Conservation (phyloP, 176 grass and related monocot species). For the Calamus simplicifolius region DNA sequence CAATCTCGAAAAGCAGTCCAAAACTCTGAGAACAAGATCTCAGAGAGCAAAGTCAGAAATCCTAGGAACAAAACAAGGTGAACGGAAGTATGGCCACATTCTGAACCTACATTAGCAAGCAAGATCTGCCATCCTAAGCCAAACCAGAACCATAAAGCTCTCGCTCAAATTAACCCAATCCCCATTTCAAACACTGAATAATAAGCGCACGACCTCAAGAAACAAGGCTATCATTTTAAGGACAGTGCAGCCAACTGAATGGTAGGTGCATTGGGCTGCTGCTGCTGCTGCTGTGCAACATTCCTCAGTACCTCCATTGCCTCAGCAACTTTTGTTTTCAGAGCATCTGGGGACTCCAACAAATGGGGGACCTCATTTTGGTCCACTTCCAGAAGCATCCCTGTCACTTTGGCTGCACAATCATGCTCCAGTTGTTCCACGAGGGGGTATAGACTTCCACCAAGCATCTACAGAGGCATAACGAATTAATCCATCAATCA, state of each 20-base stretch:
- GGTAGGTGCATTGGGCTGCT: constrained; percentile 13
- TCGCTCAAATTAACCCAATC: too few species aligned
- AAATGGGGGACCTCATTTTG: constrained; percentile 51
- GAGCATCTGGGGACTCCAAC: too few species aligned
- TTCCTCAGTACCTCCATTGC: constrained; percentile 56
- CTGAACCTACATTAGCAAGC: too few species aligned
- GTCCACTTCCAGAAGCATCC: constrained; percentile 75
- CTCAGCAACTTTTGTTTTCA: constrained; percentile 34
- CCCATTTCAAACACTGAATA: too few species aligned
- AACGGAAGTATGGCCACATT: too few species aligned
- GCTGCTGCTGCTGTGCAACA: constrained; percentile 32
- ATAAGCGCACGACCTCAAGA: not conserved
- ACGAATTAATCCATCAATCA: not conserved
- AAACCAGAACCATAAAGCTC: too few species aligned
- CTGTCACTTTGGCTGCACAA: constrained; percentile 56
- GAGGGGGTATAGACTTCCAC: constrained; percentile 47
- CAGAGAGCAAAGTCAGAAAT: too few species aligned
- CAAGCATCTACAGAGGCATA: constrained; percentile 38
- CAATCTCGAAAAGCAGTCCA: too few species aligned
- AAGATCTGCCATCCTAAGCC: too few species aligned
- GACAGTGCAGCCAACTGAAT: constrained; percentile 34
- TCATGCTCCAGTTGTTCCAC: constrained; percentile 55
- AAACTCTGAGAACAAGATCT: too few species aligned
- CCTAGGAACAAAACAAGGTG: too few species aligned
- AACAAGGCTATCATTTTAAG: constrained; percentile 25